Evolutionary conservation across 2,329 filamentous ascomycete species (phyloP), one percentile per base, ranked within the genome.

Genomic region (Epichloe scottii): DNA sequence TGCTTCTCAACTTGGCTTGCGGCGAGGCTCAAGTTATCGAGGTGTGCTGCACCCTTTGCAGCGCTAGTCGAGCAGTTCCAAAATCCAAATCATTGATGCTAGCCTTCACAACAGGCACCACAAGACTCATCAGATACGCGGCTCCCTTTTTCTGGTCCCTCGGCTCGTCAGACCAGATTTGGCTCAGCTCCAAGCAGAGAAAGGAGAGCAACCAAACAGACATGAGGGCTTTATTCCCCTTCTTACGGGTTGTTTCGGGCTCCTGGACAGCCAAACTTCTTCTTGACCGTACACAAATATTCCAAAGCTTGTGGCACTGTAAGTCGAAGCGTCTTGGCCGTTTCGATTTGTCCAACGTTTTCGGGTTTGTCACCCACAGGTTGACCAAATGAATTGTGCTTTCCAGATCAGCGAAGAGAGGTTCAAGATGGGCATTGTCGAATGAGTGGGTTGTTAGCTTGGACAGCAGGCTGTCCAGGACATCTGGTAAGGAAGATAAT

Each of bases 281-380:
- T 60, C 48, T 71, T 61, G 80, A 60, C 26, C 76, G 73, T 1
- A 81, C 80, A 40, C 80, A 81, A 5, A 76, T 61, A 56, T 89
- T 89, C 85, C 84, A 89, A 7, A 89, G 66, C 23, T 70, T 68
- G 0, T 76, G 79, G 3, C 79, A 85, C 6, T 71, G 61, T 5
- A 57, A 63, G 54, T 86, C 82, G 3, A 87, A 66, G 5, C 78
- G 71, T 23, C 12, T 44, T 5, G 48, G 39, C 23, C 11, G 44
- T 3, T 12, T 12, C 14, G 34, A n/a, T 5, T 12, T 23, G 15
- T 30, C 33, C 30, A 26, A n/a, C 2, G 26, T 42, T 3, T 21
- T n/a, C n/a, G 43, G 19, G 7, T 34, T 15, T 30, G 50, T 38
- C 17, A 52, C 14, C 50, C 50, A 52, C n/a, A 52, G 15, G 34